A percentile compares a stretch with the other conserved stretches of the same genome.
phyloP scores from a whole-genome alignment of 1,284 basidiomycete species.

The Lignosus rhinocerotis region DNA sequence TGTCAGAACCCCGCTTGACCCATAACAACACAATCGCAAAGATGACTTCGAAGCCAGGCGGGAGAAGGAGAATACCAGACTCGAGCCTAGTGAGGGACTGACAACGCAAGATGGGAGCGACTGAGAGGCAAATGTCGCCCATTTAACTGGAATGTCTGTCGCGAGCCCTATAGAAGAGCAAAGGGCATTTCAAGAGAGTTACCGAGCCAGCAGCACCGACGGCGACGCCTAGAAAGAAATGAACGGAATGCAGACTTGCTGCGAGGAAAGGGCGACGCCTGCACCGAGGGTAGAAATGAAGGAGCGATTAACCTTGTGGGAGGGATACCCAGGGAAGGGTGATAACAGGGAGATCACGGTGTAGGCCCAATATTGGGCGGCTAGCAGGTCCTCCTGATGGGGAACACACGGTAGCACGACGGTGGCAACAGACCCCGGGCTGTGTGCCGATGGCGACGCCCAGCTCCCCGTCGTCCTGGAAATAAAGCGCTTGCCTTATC shows the following conservation, averaged over 20 bases:
- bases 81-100: slow-evolving; percentile 50
- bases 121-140: slow-evolving; percentile 64
- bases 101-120: slow-evolving; percentile 71
- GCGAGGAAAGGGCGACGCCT: slow-evolving; percentile 30
- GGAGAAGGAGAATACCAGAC: slow-evolving; percentile 56
- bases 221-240: slow-evolving; percentile 26
- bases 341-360: background rate
- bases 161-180: slow-evolving; percentile 19
- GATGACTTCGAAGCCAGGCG: slow-evolving; percentile 61
- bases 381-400: slow-evolving; percentile 10
- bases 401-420: slow-evolving; percentile 20
- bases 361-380: slow-evolving; percentile 9
- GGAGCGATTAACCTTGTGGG: slow-evolving; percentile 14
- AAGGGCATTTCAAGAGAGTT: slow-evolving; percentile 27
- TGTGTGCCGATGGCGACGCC: slow-evolving; percentile 18
- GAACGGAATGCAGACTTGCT: slow-evolving; percentile 42
- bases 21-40: slow-evolving; percentile 55
- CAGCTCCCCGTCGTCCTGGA: slow-evolving; percentile 17
- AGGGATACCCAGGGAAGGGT: slow-evolving; percentile 1
- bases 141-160: slow-evolving; percentile 30
- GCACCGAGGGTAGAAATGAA: slow-evolving; percentile 25
- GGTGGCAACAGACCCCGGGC: slow-evolving; percentile 19
- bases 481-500: slow-evolving; percentile 11
- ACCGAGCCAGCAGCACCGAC: slow-evolving; percentile 19
- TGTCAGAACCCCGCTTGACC: slow-evolving; percentile 49